These are phyloP conservation scores for Tuber calosporum DNA, from an alignment of 495 filamentous ascomycete species.

Conservation along the genomic window DNA sequence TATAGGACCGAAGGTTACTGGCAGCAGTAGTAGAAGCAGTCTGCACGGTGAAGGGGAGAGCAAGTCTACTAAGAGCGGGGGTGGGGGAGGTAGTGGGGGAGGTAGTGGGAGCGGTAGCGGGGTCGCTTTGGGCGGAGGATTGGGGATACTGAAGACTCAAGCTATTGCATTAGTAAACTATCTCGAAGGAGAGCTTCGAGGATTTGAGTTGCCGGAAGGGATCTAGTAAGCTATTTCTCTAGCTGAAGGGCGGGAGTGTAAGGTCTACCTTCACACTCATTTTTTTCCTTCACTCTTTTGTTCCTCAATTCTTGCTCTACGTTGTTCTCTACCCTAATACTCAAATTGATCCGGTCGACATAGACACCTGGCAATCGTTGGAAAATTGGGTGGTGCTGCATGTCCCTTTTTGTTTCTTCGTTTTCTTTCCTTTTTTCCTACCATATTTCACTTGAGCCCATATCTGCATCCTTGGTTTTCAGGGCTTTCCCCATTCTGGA, in stretches of 20 bases:
- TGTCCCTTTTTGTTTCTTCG: too few relatives aligned
- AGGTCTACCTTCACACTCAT: background rate
- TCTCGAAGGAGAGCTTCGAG: constrained; percentile 40
- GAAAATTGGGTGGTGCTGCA: background rate
- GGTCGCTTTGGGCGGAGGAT: constrained; percentile 3
- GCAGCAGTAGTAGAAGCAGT: constrained; percentile 24
- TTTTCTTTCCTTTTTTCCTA: background rate
- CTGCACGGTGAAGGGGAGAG: constrained; percentile 30
- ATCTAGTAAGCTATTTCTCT: constrained; percentile 17
- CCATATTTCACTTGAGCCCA: background rate
- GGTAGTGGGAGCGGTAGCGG: constrained; percentile 13
- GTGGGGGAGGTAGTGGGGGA: constrained; percentile 20
- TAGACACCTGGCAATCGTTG: background rate
- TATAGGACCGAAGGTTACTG: constrained; percentile 37
- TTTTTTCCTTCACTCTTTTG: background rate
- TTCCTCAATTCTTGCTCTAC: background rate
- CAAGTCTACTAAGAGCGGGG: constrained; percentile 2
- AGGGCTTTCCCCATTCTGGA: background rate
- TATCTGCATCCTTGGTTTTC: background rate
- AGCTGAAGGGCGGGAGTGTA: background rate
- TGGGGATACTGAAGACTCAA: constrained; percentile 42
- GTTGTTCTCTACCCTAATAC: background rate
- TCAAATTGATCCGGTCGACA: background rate
- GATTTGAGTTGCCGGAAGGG: constrained; percentile 42
- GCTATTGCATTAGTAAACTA: constrained; percentile 41